A percentile compares a stretch with the other conserved stretches of the same genome.
These are phyloP conservation scores for Boletus vermiculosoides DNA, from an alignment of 768 basidiomycete genomes.

Conservation along the genomic window DNA sequence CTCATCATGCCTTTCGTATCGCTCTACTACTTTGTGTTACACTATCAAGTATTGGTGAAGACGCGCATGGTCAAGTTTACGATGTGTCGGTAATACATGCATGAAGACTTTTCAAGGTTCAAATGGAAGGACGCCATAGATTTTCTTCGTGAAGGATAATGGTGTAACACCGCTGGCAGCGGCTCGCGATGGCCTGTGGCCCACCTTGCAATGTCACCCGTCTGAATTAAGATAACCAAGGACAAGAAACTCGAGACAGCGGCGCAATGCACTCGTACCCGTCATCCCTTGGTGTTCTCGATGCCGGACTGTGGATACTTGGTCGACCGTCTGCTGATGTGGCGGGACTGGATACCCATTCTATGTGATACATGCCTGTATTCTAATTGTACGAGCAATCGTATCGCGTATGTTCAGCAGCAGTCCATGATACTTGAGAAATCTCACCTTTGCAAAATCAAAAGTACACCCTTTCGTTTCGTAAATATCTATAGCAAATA, in stretches of 20 bases:
- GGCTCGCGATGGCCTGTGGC: slow-evolving; percentile 9
- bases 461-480: background rate
- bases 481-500: background rate
- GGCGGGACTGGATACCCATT: background rate
- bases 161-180: background rate
- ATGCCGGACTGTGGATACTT: slow-evolving; percentile 7
- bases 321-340: background rate
- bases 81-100: slow-evolving; percentile 38
- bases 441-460: background rate
- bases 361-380: slow-evolving; percentile 3
- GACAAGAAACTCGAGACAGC: slow-evolving; percentile 12
- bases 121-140: slow-evolving; percentile 16
- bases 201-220: background rate
- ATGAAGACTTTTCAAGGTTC: slow-evolving; percentile 31
- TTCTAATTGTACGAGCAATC: background rate
- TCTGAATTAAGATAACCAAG: slow-evolving; percentile 27
- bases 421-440: background rate
- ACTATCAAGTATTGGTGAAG: slow-evolving; percentile 40
- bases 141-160: slow-evolving; percentile 18
- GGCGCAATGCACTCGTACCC: background rate
- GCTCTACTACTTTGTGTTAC: slow-evolving; percentile 49
- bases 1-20: slow-evolving; percentile 39
- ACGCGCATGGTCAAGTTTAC: slow-evolving; percentile 37
- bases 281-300: background rate
- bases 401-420: background rate